These are phyloP conservation scores for Podaxis carcinomalis DNA, from an alignment of 768 basidiomycete genomes.

Conservation along the genomic window DNA sequence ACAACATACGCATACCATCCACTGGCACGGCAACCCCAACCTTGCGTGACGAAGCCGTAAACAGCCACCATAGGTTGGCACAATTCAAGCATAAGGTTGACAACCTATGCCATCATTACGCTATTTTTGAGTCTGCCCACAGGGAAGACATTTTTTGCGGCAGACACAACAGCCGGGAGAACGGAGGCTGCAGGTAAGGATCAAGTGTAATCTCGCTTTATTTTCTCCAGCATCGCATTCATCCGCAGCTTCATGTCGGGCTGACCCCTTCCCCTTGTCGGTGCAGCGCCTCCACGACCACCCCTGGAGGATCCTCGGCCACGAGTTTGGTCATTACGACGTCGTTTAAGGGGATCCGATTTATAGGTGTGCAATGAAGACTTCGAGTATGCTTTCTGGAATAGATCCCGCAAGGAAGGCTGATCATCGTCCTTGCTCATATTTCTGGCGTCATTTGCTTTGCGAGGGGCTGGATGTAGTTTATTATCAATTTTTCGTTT, in stretches of 20 bases:
- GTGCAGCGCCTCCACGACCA: conserved; percentile 21
- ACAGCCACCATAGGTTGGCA: too few species aligned
- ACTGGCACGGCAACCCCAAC: too few species aligned
- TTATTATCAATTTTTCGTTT: conserved; percentile 16
- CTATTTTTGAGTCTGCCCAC: background rate
- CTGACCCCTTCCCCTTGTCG: conserved; percentile 35
- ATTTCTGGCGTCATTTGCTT: conserved; percentile 13
- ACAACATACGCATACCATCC: too few species aligned
- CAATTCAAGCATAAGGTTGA: too few species aligned
- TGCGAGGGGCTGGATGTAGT: conserved; percentile 11
- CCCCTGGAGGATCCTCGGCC: conserved; percentile 16
- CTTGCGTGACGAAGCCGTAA: too few species aligned
- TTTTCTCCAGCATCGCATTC: conserved; percentile 82
- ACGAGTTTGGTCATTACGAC: background rate
- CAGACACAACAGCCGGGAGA: background rate
- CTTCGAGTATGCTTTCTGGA: conserved; percentile 57
- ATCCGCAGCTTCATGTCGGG: conserved; percentile 82
- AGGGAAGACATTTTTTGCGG: background rate
- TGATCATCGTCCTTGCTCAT: conserved; percentile 17
- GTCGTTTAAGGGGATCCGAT: conserved; percentile 29
- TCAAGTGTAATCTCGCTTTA: conserved; percentile 52
- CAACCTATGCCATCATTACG: too few species aligned
- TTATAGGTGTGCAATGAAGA: conserved; percentile 56
- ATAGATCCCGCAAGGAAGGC: conserved; percentile 53
- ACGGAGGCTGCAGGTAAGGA: background rate